Conservation (phyloP, 176 grass and related monocot genomes). For the Bolboschoenus planiculmis region DNA sequence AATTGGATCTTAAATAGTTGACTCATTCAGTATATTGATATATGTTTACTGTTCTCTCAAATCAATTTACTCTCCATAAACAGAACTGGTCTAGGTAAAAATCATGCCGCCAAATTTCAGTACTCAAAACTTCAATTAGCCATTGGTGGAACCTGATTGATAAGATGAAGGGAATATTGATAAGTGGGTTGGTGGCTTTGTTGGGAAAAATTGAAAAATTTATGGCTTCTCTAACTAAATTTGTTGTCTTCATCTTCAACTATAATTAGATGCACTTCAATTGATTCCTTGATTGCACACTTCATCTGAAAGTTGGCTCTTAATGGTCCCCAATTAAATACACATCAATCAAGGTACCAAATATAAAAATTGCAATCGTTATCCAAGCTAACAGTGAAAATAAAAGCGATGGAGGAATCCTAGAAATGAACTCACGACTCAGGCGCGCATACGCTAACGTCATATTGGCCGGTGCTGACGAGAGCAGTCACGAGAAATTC, state of each 20-base stretch:
- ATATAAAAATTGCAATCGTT: neutral
- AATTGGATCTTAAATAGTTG: neutral
- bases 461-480: conserved; percentile 24
- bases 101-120: neutral
- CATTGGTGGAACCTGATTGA: neutral
- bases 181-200: neutral
- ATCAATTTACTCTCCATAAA: neutral
- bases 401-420: neutral
- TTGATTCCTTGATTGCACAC: neutral
- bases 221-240: conserved; percentile 1
- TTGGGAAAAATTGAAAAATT: neutral
- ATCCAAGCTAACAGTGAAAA: neutral
- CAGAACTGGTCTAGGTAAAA: neutral
- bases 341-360: neutral
- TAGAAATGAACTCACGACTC: conserved; percentile 34
- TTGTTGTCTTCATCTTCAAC: neutral
- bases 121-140: neutral
- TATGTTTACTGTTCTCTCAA: neutral
- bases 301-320: neutral
- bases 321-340: neutral
- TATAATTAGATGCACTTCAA: neutral
- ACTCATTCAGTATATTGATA: neutral
- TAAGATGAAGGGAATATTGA: neutral
- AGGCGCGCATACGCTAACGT: conserved; percentile 35
- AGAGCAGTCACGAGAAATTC: conserved; percentile 39